A percentile compares a stretch with the other conserved stretches of the same genome.
These are phyloP conservation scores for Phellinidium pouzarii DNA, from an alignment of 1,284 basidiomycete genomes.

Conservation along the genomic window DNA sequence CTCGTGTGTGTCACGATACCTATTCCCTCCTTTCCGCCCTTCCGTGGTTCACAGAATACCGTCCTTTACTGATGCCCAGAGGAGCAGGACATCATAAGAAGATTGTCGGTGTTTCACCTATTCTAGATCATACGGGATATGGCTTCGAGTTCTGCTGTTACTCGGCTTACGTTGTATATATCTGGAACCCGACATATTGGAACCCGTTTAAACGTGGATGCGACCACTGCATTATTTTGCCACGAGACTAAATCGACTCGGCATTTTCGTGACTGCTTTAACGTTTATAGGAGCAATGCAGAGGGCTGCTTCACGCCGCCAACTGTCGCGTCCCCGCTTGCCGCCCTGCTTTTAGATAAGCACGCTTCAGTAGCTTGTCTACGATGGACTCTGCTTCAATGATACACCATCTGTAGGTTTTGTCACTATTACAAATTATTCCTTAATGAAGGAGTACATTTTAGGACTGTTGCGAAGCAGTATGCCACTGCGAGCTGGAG, in stretches of 20 bases:
- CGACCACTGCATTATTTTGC: not conserved
- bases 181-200: not conserved
- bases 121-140: not conserved
- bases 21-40: not conserved
- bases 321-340: not conserved
- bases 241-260: not conserved
- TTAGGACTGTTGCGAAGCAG: conserved; percentile 5
- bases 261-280: not conserved
- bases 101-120: not conserved
- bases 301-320: not conserved
- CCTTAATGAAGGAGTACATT: not conserved
- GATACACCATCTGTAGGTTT: conserved; percentile 3
- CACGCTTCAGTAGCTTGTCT: not conserved
- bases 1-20: not conserved
- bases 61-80: too few relatives aligned
- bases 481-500: conserved; percentile 9
- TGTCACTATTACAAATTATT: not conserved
- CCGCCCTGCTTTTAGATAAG: not conserved
- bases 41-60: not conserved
- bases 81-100: too few relatives aligned
- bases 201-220: not conserved
- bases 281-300: not conserved
- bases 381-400: not conserved
- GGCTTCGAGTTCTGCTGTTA: not conserved
- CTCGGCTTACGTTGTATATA: not conserved